Conservation (phyloP, 345 rosid species). For the Gossypium rotundifolium region DNA sequence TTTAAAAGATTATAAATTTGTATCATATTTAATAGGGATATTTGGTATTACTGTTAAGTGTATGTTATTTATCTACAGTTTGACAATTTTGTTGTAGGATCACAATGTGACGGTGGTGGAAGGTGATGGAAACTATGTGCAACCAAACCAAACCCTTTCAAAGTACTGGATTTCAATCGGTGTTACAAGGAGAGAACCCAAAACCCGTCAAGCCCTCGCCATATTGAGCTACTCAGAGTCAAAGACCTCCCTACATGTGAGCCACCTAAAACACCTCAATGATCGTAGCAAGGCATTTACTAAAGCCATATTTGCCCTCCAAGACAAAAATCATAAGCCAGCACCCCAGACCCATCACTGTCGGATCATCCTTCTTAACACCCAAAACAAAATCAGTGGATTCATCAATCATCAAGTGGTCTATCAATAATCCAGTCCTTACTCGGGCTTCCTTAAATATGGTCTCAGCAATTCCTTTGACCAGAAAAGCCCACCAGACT, state of each 20-base stretch:
- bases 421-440: constrained; percentile 75
- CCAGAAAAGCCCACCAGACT: constrained; percentile 39
- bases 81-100: constrained; percentile 26
- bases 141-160: constrained; percentile 46
- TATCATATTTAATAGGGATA: too few relatives aligned
- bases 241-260: constrained; percentile 30
- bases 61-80: too few relatives aligned
- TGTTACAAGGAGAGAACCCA: constrained; percentile 52
- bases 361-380: constrained; percentile 55
- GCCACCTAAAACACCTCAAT: constrained; percentile 49
- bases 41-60: too few relatives aligned
- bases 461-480: constrained; percentile 34
- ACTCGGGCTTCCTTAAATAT: constrained; percentile 53
- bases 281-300: constrained; percentile 43
- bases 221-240: constrained; percentile 48
- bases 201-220: constrained; percentile 54
- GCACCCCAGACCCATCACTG: constrained; percentile 22
- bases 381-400: constrained; percentile 56
- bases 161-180: constrained; percentile 62
- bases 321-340: constrained; percentile 32
- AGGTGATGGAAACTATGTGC: constrained; percentile 65
- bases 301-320: constrained; percentile 26
- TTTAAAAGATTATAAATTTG: too few relatives aligned
- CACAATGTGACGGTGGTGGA: constrained; percentile 71
- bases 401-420: constrained; percentile 46